Evolutionary conservation across 2,329 filamentous ascomycete species (phyloP).

Genomic region (Graphilbum ipis-grandicollis): DNA sequence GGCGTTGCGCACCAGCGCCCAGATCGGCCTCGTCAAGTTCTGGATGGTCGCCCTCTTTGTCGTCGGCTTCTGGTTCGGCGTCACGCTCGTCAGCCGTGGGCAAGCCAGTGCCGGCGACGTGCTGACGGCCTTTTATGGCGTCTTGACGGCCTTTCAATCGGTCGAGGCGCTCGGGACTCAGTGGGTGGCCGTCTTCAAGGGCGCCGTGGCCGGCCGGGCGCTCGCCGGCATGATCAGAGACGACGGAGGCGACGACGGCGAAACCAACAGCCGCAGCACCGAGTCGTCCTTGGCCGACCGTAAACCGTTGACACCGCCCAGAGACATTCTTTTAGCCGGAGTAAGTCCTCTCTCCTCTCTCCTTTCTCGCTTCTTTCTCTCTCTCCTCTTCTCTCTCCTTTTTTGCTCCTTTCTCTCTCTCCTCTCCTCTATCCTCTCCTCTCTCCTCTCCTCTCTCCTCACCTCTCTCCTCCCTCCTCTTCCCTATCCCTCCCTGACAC

Average conservation of each 20-base stretch:
- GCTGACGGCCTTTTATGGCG: constrained; percentile 73
- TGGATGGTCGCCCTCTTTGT: constrained; percentile 68
- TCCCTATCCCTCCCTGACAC: neutral
- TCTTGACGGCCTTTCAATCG: constrained; percentile 57
- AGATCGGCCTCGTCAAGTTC: constrained; percentile 57
- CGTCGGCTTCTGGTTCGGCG: constrained; percentile 79
- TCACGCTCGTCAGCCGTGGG: constrained; percentile 45
- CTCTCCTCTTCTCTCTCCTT: too few species aligned
- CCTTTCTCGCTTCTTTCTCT: too few species aligned
- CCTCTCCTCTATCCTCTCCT: too few species aligned
- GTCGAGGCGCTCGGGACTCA: constrained; percentile 61
- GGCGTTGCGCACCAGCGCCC: constrained; percentile 30
- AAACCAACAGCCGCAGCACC: too few species aligned
- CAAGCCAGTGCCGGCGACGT: constrained; percentile 45
- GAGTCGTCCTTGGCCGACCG: too few species aligned
- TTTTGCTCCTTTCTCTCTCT: too few species aligned
- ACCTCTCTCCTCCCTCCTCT: neutral
- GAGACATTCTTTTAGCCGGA: constrained; percentile 49
- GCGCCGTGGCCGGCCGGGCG: constrained; percentile 52
- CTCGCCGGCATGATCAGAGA: constrained; percentile 23
- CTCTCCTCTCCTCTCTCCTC: neutral
- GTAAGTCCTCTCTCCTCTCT: constrained; percentile 38
- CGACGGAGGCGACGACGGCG: too few species aligned
- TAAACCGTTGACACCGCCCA: too few species aligned
- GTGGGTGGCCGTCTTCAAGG: constrained; percentile 62